Evolutionary conservation across 352 stramenopile species (phyloP), one percentile per base, ranked within the genome.

Genomic region (Phytopythium mirpurense): DNA sequence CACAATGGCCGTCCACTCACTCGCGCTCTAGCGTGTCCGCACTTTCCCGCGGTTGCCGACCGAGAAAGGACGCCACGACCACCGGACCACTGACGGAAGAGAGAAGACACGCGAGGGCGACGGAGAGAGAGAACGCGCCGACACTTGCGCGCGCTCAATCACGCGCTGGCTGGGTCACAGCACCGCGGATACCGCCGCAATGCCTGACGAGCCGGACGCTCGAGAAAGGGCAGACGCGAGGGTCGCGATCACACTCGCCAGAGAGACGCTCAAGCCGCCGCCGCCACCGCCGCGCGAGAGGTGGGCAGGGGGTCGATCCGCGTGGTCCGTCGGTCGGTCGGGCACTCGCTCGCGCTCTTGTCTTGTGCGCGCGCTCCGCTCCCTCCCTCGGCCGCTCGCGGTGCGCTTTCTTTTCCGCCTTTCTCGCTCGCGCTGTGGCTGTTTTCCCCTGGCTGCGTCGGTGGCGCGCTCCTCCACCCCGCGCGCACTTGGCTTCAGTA

Each of bases 331-430:
- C n/a, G n/a, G n/a, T n/a, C 5, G 29, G 29, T 10, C 12, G 34
- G 15, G 15, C 34, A n/a, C 34, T 10, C 12, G 35, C 35, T 5
- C 38, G 38, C 40, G 40, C 40, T 31, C 19, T 45, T 29, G 21
- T 19, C 40, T 27, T 45, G 40, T 45, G 40, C 40, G 16, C 40
- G 38, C 19, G 38, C 38, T 16, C 8, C n/a, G 38, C 38, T 42
- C 36, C n/a, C n/a, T n/a, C n/a, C n/a, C n/a, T n/a, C n/a, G n/a
- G n/a, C n/a, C n/a, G n/a, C 32, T 36, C 32, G 2, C 5, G 5
- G 2, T 10, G 23, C 23, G 14, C 23, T 14, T 47, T 47, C 41
- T 47, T 47, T 47, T 47, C 41, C 24, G 41, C 41, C 41, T 47
- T 31, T 32, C 41, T 31, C 23, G 23, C 23, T 26, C 18, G 18